phyloP scores from a whole-genome alignment of 2,329 filamentous ascomycete genomes.

The Nothophaeocryptopus gaeumannii region DNA sequence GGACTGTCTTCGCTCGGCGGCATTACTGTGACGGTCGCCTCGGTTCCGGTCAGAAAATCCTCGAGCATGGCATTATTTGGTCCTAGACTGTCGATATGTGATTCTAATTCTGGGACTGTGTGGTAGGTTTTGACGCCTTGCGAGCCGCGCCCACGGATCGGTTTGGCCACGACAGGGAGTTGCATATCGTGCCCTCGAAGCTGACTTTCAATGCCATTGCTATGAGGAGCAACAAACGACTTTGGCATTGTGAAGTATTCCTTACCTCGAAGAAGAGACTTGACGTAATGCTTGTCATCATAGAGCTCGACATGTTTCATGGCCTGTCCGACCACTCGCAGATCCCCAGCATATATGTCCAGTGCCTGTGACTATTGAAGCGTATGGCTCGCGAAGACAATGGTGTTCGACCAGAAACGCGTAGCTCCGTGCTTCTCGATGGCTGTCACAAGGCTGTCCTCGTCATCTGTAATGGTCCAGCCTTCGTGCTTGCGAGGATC shows the following conservation, averaged over 20 bases:
- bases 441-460: slow-evolving; percentile 43
- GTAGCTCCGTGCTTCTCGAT: slow-evolving; percentile 38
- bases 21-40: slow-evolving; percentile 54
- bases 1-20: slow-evolving; percentile 38
- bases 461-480: slow-evolving; percentile 48
- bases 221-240: slow-evolving; percentile 24
- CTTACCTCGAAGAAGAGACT: slow-evolving; percentile 41
- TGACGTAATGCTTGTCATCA: slow-evolving; percentile 53
- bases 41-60: slow-evolving; percentile 49
- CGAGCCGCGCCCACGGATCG: slow-evolving; percentile 49
- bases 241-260: slow-evolving; percentile 24
- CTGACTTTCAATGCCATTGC: background rate
- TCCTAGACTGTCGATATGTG: slow-evolving; percentile 37
- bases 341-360: slow-evolving; percentile 26
- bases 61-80: slow-evolving; percentile 48
- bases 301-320: slow-evolving; percentile 48
- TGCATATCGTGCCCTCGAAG: background rate
- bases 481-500: slow-evolving; percentile 17
- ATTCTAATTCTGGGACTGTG: slow-evolving; percentile 29
- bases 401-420: slow-evolving; percentile 52
- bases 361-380: slow-evolving; percentile 44
- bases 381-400: slow-evolving; percentile 50
- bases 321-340: slow-evolving; percentile 48
- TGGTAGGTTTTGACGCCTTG: slow-evolving; percentile 51
- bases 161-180: slow-evolving; percentile 48